A percentile compares a stretch with the other conserved stretches of the same genome.
phyloP scores from a whole-genome alignment of 2,329 filamentous ascomycete species.

The Aspergillus pseudonomiae region DNA sequence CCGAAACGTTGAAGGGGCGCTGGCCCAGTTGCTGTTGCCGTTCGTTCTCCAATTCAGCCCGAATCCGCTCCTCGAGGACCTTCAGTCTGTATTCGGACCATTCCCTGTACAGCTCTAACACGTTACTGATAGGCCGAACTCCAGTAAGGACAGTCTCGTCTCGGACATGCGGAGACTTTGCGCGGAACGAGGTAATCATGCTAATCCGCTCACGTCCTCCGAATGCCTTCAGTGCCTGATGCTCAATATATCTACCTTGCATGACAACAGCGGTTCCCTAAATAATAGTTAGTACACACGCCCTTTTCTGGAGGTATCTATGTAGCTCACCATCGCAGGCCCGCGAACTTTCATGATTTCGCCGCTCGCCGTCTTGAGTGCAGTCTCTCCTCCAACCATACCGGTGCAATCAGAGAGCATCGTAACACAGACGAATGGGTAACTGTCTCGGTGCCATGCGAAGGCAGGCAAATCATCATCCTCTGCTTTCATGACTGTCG shows the following conservation, averaged over 20 bases:
- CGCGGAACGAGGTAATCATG: constrained; percentile 1
- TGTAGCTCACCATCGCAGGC: background rate
- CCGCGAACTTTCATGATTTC: constrained; percentile 5
- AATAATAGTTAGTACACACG: background rate
- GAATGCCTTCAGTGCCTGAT: background rate
- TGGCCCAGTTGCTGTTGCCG: background rate
- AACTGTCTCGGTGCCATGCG: constrained; percentile 52
- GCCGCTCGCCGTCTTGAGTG: background rate
- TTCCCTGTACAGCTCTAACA: background rate
- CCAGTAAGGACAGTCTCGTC: background rate
- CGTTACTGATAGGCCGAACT: background rate
- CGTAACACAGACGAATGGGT: constrained; percentile 67
- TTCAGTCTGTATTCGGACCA: constrained; percentile 1
- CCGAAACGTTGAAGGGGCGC: background rate
- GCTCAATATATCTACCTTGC: constrained; percentile 10
- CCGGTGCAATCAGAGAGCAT: constrained; percentile 65
- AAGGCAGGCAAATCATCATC: background rate
- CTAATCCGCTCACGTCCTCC: constrained; percentile 7
- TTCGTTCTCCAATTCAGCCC: background rate
- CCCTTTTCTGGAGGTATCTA: fast-evolving
- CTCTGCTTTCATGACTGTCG: background rate
- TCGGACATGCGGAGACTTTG: background rate
- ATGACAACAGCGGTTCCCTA: constrained; percentile 8
- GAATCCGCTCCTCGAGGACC: background rate
- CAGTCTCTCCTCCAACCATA: constrained; percentile 65